These are phyloP conservation scores for Leishmania amazonensis DNA, from an alignment of 208 protist genomes.

Conservation along the genomic window DNA sequence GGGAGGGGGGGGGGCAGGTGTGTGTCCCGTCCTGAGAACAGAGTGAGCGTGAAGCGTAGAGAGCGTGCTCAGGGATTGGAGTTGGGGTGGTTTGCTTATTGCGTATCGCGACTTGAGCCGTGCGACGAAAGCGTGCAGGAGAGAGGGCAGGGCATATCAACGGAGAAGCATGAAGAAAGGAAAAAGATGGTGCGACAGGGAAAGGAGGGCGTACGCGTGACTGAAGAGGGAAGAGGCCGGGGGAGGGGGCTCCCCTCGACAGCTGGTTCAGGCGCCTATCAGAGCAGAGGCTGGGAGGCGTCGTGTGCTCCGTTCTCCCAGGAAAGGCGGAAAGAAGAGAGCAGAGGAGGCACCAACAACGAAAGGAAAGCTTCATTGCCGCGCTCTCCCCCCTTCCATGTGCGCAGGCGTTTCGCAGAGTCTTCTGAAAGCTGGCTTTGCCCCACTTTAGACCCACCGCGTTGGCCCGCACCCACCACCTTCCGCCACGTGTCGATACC, in stretches of 20 bases:
- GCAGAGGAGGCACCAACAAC: neutral
- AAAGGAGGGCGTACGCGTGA: neutral
- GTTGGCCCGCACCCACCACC: neutral
- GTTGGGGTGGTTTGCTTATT: neutral
- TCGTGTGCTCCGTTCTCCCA: neutral
- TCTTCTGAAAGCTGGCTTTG: neutral
- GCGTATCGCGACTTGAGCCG: neutral
- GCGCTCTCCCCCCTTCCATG: neutral
- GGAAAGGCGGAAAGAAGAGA: neutral
- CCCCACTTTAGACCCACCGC: neutral
- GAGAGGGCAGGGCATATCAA: neutral
- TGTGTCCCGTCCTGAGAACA: slow-evolving; percentile 1
- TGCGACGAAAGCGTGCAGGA: neutral
- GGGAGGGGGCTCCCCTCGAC: neutral
- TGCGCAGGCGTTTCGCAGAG: neutral
- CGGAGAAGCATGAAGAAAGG: neutral
- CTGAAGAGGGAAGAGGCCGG: neutral
- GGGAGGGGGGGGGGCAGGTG: neutral
- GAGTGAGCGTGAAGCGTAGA: slow-evolving; percentile 5
- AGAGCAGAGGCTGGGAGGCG: neutral
- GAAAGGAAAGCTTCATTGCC: neutral
- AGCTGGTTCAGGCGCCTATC: neutral
- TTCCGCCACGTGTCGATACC: neutral
- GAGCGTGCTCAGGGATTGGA: neutral
- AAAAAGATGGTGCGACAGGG: slow-evolving; percentile 1